Evolutionary conservation across 2,329 filamentous ascomycete genomes (phyloP).

Genomic region (Karstenula rhodostoma): DNA sequence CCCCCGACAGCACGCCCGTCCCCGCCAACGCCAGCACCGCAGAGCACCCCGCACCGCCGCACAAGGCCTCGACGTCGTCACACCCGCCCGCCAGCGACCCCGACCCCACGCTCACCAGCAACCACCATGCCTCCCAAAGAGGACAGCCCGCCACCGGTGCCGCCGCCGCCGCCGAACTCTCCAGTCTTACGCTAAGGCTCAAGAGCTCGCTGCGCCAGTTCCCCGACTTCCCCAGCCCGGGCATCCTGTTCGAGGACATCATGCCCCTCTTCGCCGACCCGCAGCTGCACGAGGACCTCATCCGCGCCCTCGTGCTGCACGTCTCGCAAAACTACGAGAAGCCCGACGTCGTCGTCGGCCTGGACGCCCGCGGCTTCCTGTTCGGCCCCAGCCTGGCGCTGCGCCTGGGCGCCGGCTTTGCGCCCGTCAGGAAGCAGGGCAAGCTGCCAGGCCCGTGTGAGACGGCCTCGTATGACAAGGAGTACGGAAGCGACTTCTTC

Average conservation of each 20-base stretch:
- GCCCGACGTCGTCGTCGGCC: slow-evolving; percentile 89
- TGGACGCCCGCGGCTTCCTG: slow-evolving; percentile 94
- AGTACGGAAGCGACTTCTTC: slow-evolving; percentile 95
- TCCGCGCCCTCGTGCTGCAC: slow-evolving; percentile 86
- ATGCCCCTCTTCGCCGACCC: slow-evolving; percentile 91
- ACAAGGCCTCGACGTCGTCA: slow-evolving; percentile 37
- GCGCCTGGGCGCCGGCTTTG: slow-evolving; percentile 83
- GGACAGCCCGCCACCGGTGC: slow-evolving; percentile 58
- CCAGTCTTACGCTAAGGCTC: slow-evolving; percentile 71
- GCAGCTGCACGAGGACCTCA: slow-evolving; percentile 74
- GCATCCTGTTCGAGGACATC: slow-evolving; percentile 98
- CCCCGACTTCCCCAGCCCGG: slow-evolving; percentile 88
- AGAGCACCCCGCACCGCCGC: slow-evolving; percentile 27
- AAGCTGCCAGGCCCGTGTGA: slow-evolving; percentile 92
- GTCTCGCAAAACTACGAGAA: slow-evolving; percentile 71
- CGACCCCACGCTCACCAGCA: slow-evolving; percentile 45
- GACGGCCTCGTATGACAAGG: slow-evolving; percentile 89
- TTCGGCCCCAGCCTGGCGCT: slow-evolving; percentile 91
- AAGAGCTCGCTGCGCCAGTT: slow-evolving; percentile 80
- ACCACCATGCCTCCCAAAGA: slow-evolving; percentile 57
- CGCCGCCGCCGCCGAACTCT: slow-evolving; percentile 60
- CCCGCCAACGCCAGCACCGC: slow-evolving; percentile 29
- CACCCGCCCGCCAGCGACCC: slow-evolving; percentile 43
- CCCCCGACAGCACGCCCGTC: slow-evolving; percentile 17
- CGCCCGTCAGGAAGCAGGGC: slow-evolving; percentile 92